A percentile compares a stretch with the other conserved stretches of the same genome.
Evolutionary conservation across 2,329 filamentous ascomycete species (phyloP).

Genomic region (Hypoxylon sp.): DNA sequence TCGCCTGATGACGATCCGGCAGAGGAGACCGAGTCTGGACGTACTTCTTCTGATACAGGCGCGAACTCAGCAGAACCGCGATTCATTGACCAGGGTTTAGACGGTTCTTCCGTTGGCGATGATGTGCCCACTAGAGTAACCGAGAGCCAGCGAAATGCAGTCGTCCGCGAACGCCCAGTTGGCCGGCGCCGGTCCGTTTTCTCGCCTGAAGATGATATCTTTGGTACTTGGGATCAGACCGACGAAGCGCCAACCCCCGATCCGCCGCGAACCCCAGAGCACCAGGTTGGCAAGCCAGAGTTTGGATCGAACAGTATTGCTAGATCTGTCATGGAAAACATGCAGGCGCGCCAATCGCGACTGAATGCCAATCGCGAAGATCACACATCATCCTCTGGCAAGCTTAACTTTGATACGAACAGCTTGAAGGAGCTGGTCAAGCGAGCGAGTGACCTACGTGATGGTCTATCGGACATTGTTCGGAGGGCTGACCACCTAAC

Average conservation of each 20-base stretch:
- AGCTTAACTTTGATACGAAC: constrained; percentile 74
- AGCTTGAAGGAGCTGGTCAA: constrained; percentile 73
- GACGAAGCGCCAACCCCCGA: constrained; percentile 50
- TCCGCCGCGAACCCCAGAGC: constrained; percentile 54
- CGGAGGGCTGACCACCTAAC: constrained; percentile 67
- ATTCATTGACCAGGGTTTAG: constrained; percentile 58
- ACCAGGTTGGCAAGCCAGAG: constrained; percentile 45
- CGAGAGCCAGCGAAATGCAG: constrained; percentile 57
- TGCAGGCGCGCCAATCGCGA: constrained; percentile 63
- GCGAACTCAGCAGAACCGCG: constrained; percentile 53
- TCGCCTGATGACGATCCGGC: constrained; percentile 70
- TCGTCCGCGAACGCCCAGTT: constrained; percentile 62
- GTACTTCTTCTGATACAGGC: constrained; percentile 50
- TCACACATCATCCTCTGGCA: constrained; percentile 53
- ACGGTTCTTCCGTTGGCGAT: constrained; percentile 55
- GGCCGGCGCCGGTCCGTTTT: constrained; percentile 69
- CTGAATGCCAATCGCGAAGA: constrained; percentile 50
- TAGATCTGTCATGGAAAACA: constrained; percentile 69
- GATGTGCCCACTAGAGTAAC: constrained; percentile 51
- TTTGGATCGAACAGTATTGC: constrained; percentile 60
- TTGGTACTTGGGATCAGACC: constrained; percentile 59
- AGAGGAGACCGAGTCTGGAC: constrained; percentile 49
- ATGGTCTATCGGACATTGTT: constrained; percentile 66
- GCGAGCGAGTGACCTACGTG: constrained; percentile 66
- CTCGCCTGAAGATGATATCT: constrained; percentile 72